Evolutionary conservation across 2,329 filamentous ascomycete genomes (phyloP), one percentile per base, ranked within the genome.

Genomic region (Fusarium longipes): DNA sequence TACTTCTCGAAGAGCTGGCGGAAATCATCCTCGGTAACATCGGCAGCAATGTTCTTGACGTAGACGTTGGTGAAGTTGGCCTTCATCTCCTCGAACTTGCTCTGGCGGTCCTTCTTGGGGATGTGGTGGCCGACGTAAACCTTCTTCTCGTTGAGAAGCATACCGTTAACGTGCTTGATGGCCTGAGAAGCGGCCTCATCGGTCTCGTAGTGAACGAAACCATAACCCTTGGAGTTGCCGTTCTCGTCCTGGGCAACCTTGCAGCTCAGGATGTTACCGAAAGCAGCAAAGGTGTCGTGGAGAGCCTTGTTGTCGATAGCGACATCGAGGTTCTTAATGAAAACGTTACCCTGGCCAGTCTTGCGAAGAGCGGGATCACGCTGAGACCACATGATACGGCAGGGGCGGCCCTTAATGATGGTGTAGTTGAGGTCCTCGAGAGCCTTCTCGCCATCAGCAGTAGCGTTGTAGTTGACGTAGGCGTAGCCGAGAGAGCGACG

Each of bases 41-140:
- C 95, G 33, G 83, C 77, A 75, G 90, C 88, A 74, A 99, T 91
- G 85, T 99, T 99, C 90, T 99, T 99, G 85, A 99, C 93, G 84
- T 99, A 99, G 82, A 99, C 90, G 82, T 99, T 99, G 86, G 96
- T 99, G 88, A 96, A 99, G 87, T 99, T 99, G 82, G 96, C 96
- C 91, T 99, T 99, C 95, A 99, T 99, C 87, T 99, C 96, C 86
- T 99, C 96, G 75, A 98, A 98, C 86, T 99, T 99, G 93, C 93
- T 97, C 88, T 98, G 96, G 76, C 96, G 95, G 79, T 99, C 96
- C 88, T 98, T 98, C 91, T 98, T 98, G 80, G 96, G 94, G 77
- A 99, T 98, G 84, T 99, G 96, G 83, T 97, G 95, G 70, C 96
- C 96, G 74, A 99, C 96, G 75, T 96, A 99, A 70, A 99, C 96